A percentile compares a stretch with the other conserved stretches of the same genome.
phyloP scores from a whole-genome alignment of 305 asterid genomes.

The Andrographis paniculata region DNA sequence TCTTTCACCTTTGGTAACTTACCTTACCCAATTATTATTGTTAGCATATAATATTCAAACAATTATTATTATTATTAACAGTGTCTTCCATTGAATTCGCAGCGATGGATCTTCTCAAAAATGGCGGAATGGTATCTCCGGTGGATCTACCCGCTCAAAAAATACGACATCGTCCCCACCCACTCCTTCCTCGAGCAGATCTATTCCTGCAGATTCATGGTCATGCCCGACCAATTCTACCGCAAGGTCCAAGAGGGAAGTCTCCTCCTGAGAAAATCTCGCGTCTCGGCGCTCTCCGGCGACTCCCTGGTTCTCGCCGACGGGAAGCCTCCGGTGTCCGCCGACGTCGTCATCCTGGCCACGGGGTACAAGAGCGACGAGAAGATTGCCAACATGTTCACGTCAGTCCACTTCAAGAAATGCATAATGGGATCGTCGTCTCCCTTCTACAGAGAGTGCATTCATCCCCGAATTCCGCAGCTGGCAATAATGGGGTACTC shows the following conservation, averaged over 20 bases:
- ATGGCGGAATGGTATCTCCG: slow-evolving; percentile 35
- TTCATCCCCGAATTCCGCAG: slow-evolving; percentile 49
- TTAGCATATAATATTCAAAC: not conserved
- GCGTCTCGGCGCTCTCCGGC: slow-evolving; percentile 22
- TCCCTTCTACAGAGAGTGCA: slow-evolving; percentile 60
- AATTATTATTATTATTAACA: too few relatives aligned
- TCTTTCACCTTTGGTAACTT: slow-evolving; percentile 52
- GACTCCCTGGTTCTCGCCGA: slow-evolving; percentile 28
- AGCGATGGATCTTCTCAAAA: slow-evolving; percentile 46
- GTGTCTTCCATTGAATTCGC: not conserved
- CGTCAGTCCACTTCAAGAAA: slow-evolving; percentile 33
- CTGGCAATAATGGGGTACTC: slow-evolving; percentile 52
- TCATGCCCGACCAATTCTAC: slow-evolving; percentile 40
- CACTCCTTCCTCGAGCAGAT: slow-evolving; percentile 39
- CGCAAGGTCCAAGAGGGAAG: slow-evolving; percentile 42
- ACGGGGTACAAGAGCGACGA: slow-evolving; percentile 51
- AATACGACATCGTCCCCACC: slow-evolving; percentile 36
- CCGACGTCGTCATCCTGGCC: slow-evolving; percentile 44
- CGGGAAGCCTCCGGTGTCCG: slow-evolving; percentile 16
- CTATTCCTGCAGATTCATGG: slow-evolving; percentile 41
- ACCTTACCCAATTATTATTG: too few relatives aligned
- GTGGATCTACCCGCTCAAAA: slow-evolving; percentile 45
- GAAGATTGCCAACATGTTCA: slow-evolving; percentile 35
- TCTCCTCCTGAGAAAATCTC: slow-evolving; percentile 31
- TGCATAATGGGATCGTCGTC: slow-evolving; percentile 33